Evolutionary conservation across 257 asterid genomes (phyloP), one percentile per base, ranked within the genome.

Genomic region (Datura wrightii): DNA sequence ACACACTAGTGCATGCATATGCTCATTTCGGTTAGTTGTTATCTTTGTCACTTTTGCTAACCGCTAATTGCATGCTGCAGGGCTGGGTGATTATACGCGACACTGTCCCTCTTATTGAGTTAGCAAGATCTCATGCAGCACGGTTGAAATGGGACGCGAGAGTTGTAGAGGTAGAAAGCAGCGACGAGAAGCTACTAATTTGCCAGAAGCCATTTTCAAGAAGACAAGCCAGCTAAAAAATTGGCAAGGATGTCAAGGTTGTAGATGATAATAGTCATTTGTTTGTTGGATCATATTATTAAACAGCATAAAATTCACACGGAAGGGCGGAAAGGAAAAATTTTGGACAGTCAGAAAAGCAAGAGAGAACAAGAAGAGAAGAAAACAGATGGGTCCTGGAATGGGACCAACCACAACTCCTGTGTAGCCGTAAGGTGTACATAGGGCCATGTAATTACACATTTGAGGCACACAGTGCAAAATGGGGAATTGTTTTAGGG

Each of bases 131-230:
- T 87, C 92, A 92, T 59, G 90, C 95, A 44, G 87, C 97, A 18
- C 93, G 88, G 79, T 87, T 97, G 90, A 97, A 92, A 90, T 97
- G 99, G 99, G 99, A 97, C 41, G 97, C 99, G 0, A 96, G 99
- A 72, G 94, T 97, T 11, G 92, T 97, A 8, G 99, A 95, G 92
- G 91, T 94, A 3, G 98, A 97, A 63, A 92, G 94, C 83, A 92
- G 97, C 46, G 92, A 95, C 8, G 99, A 97, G 91, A 90, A 88
- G 79, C 95, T 97, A 89, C 92, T 97, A 55, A 92, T 97, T 90
- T 97, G 99, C 92, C 99, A 97, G 94, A 97, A 97, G 79, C 97
- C 99, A 15, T 92, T 92, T 85, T 67, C 85, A 87, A 97, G 90
- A 89, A 88, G 91, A 92, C 98, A 91, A 85, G 89, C 96, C 16